A percentile compares a stretch with the other conserved stretches of the same genome.
Evolutionary conservation across 441 rosid genomes (phyloP).

Genomic region (Adansonia madagascariensis): DNA sequence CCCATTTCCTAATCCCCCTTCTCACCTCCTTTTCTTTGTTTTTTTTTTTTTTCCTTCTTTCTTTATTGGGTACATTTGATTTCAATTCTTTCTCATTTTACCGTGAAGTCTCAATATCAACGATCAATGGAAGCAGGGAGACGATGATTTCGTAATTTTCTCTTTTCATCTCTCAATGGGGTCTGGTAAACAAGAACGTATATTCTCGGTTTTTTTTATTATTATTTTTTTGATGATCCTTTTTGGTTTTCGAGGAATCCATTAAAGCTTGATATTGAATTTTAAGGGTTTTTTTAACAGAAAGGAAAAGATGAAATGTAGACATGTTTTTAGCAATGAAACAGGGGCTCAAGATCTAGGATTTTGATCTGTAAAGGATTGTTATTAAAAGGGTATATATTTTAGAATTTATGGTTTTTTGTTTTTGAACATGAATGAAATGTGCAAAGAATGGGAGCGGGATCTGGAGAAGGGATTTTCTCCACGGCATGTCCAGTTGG

Average conservation of each 20-base stretch:
- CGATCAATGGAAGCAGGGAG: neutral
- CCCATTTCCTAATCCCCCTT: neutral
- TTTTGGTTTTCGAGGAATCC: slow-evolving; percentile 7
- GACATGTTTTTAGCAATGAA: neutral
- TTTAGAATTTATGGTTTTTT: slow-evolving; percentile 11
- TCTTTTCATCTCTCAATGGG: slow-evolving; percentile 36
- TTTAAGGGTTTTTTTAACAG: neutral
- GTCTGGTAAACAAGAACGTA: slow-evolving; percentile 43
- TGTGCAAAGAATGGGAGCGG: slow-evolving; percentile 43
- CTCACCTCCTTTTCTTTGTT: too few relatives aligned
- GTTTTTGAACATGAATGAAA: slow-evolving; percentile 16
- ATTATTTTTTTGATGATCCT: neutral
- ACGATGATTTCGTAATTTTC: slow-evolving; percentile 7
- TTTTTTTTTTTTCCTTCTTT: neutral
- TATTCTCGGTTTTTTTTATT: slow-evolving; percentile 3
- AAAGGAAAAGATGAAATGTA: neutral
- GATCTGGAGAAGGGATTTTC: slow-evolving; percentile 53
- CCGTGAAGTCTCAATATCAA: neutral
- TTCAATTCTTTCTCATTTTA: neutral
- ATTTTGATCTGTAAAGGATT: slow-evolving; percentile 12
- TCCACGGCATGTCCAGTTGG: slow-evolving; percentile 34
- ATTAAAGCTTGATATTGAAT: neutral
- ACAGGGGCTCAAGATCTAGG: neutral
- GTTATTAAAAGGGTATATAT: neutral
- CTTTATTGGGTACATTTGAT: too few relatives aligned